These are phyloP conservation scores for Diospyros kaki DNA, from an alignment of 148 eudicot species.

Conservation along the genomic window DNA sequence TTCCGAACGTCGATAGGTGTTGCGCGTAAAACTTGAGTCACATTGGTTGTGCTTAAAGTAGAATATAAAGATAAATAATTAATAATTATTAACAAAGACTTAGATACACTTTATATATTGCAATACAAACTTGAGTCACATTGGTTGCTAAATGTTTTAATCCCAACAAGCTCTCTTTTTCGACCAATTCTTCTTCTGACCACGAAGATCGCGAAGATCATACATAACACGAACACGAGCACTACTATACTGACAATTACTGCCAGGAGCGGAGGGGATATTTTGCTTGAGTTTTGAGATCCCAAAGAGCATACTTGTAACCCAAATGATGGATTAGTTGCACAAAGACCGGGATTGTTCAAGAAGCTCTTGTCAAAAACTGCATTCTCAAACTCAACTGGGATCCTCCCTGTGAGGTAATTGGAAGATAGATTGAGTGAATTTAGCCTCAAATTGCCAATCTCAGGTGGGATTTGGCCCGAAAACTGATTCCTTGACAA, in stretches of 20 bases:
- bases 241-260: not conserved
- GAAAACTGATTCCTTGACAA: not conserved
- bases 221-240: not conserved
- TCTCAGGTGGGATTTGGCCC: not conserved
- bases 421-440: not conserved
- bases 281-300: not conserved
- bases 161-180: not conserved
- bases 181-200: not conserved
- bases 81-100: no score
- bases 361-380: not conserved
- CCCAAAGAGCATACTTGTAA: not conserved
- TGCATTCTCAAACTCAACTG: not conserved
- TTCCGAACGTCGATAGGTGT: no score
- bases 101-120: no score
- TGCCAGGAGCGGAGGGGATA: not conserved
- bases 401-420: not conserved
- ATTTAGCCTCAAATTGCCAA: not conserved
- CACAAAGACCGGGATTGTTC: conserved; percentile 5
- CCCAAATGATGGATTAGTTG: not conserved
- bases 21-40: no score
- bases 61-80: no score
- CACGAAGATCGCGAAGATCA: not conserved
- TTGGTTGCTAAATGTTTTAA: no score
- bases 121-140: no score
- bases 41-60: no score